phyloP scores from a whole-genome alignment of 2,329 filamentous ascomycete genomes.

The Fusarium begoniae region DNA sequence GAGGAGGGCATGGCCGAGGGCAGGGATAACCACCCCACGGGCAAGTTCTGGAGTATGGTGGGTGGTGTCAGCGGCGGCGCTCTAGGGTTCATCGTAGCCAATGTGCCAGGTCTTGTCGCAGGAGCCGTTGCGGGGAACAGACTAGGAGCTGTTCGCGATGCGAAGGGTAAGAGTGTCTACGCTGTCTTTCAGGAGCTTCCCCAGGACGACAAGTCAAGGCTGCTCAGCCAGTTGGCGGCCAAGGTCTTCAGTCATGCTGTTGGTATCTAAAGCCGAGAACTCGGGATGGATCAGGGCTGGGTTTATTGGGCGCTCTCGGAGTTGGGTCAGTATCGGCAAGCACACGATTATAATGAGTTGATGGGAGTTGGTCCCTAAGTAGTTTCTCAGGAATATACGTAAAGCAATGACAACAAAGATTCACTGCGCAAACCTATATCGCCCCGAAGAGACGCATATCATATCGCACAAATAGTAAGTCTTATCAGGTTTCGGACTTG shows the following conservation, averaged over 20 bases:
- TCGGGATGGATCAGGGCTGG: background rate
- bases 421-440: background rate
- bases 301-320: slow-evolving; percentile 25
- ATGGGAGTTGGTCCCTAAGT: background rate
- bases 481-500: background rate
- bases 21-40: slow-evolving; percentile 66
- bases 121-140: slow-evolving; percentile 93
- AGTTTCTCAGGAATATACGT: background rate
- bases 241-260: slow-evolving; percentile 87
- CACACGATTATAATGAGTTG: background rate
- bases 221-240: slow-evolving; percentile 84
- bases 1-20: slow-evolving; percentile 85
- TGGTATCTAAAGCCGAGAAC: slow-evolving; percentile 53
- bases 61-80: slow-evolving; percentile 89
- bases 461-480: background rate
- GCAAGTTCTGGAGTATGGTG: slow-evolving; percentile 86
- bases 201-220: slow-evolving; percentile 79
- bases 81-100: slow-evolving; percentile 94
- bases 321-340: slow-evolving; percentile 13
- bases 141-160: slow-evolving; percentile 88
- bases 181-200: slow-evolving; percentile 88
- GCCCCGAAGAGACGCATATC: background rate
- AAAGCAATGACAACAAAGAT: background rate
- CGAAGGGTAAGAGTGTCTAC: slow-evolving; percentile 94
- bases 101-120: slow-evolving; percentile 87